These are phyloP conservation scores for Talaromyces atroroseus DNA, from an alignment of 2,329 filamentous ascomycete species.

Conservation along the genomic window DNA sequence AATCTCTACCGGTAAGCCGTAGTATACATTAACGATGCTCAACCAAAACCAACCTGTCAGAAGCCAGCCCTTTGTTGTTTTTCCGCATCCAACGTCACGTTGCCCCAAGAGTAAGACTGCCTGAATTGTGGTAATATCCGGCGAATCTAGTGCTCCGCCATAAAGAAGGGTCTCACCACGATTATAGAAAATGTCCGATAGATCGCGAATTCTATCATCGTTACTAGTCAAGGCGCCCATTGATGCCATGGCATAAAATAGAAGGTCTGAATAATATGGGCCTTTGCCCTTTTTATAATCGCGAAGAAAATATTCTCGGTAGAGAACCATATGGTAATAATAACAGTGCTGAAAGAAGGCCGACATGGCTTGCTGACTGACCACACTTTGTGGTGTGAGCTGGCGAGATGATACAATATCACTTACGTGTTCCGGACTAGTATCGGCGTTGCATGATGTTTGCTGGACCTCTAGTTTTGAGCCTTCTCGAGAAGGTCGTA, in stretches of 20 bases:
- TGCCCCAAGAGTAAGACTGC: not conserved
- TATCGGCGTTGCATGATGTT: not conserved
- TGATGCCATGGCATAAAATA: not conserved
- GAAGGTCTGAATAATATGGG: not conserved
- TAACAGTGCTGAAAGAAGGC: not conserved
- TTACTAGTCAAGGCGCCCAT: not conserved
- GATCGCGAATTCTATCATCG: not conserved
- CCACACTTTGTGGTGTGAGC: not conserved
- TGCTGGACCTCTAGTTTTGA: too few relatives aligned
- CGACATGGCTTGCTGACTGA: not conserved
- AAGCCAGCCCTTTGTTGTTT: not conserved
- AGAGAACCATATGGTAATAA: conserved; percentile 1
- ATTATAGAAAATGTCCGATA: not conserved
- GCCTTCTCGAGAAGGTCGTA: not conserved
- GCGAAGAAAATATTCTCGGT: conserved; percentile 3
- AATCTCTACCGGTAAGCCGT: not conserved
- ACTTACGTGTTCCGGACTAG: not conserved
- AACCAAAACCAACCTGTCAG: not conserved
- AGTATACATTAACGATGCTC: not conserved
- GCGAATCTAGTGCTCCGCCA: not conserved
- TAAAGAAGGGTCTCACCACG: not conserved
- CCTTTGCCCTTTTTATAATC: not conserved
- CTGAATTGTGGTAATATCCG: conserved; percentile 2
- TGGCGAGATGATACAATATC: too few relatives aligned
- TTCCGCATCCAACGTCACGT: not conserved